Base-by-base conservation (phyloP, 164 flowering plant species). In the Chloranthus sessilifolius region DNA sequence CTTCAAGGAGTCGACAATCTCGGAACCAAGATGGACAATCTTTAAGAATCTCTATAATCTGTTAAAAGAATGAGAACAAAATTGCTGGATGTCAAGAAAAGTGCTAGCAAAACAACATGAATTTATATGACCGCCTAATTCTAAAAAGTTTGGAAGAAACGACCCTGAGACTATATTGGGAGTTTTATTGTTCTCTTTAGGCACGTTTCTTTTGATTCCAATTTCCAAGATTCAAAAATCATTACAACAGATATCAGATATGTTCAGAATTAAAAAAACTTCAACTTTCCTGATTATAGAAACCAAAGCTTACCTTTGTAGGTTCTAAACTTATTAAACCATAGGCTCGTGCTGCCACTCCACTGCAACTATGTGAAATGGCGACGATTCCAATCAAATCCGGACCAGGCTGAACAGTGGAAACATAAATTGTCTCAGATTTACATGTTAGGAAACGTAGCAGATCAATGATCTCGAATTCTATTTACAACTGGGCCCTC, bases 21-120 rank as follows among this genome's bases (percentile, higher is more conserved):
- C 90, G 92, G 68, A 82, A 91, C 98, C 98, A 91, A 67, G 85
- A 75, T 59, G 81, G 81, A 53, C 96, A 95, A 75, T 88, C 98
- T 77, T 88, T 91, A 25, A 91, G 86, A 72, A 91, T 83, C 73
- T 85, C 98, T 24, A 79, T 88, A 71, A 91, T 83, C 98, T 91
- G 73, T 53, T 28, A 59, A n/a, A 60, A 15, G 26, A 25, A 48
- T 2, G n/a, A 31, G 35, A 50, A 40, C 17, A 6, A 21, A 39
- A 46, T 22, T 28, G 31, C 16, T 9, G 21, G 23, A 15, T 21
- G 30, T 26, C 35, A 15, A 25, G 29, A 6, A 41, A 20, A 27
- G 3, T 4, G 26, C 7, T 22, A 20, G 29, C 16, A 10, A 50
- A 12, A 7, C 7, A 19, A 40, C 0, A 47, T n/a, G n/a, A 27